Conservation (phyloP, 2,329 filamentous ascomycete genomes). For the Periconia digitata region DNA sequence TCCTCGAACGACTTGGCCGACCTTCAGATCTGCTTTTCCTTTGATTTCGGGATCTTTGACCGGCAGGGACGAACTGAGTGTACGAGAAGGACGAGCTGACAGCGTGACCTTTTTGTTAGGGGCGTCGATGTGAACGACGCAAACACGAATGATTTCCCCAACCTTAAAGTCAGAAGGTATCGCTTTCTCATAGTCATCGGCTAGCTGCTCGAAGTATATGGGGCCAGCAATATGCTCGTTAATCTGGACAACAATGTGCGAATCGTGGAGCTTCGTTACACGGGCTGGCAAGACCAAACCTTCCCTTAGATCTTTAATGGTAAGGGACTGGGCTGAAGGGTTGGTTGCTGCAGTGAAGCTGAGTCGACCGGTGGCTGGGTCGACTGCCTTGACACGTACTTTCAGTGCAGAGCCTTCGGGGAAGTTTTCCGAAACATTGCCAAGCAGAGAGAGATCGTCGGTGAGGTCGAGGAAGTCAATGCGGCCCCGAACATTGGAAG, state of each 20-base stretch:
- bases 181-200: conserved; percentile 81
- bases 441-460: conserved; percentile 78
- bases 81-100: conserved; percentile 82
- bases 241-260: conserved; percentile 81
- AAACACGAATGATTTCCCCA: conserved; percentile 86
- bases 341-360: conserved; percentile 80
- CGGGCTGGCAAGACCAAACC: conserved; percentile 82
- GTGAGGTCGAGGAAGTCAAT: conserved; percentile 82
- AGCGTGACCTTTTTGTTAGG: conserved; percentile 83
- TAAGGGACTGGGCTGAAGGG: conserved; percentile 58
- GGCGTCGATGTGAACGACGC: conserved; percentile 75
- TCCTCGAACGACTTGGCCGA: conserved; percentile 80
- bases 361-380: conserved; percentile 71
- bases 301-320: conserved; percentile 70
- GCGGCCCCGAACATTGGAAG: conserved; percentile 82
- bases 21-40: conserved; percentile 68
- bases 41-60: conserved; percentile 81
- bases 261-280: conserved; percentile 83
- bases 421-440: conserved; percentile 76
- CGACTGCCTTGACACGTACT: conserved; percentile 74
- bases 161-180: conserved; percentile 75
- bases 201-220: conserved; percentile 79
- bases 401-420: conserved; percentile 86
- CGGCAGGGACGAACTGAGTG: conserved; percentile 80
- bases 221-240: conserved; percentile 78